These are phyloP conservation scores for Nemania serpens DNA, from an alignment of 2,329 filamentous ascomycete genomes.

Conservation along the genomic window DNA sequence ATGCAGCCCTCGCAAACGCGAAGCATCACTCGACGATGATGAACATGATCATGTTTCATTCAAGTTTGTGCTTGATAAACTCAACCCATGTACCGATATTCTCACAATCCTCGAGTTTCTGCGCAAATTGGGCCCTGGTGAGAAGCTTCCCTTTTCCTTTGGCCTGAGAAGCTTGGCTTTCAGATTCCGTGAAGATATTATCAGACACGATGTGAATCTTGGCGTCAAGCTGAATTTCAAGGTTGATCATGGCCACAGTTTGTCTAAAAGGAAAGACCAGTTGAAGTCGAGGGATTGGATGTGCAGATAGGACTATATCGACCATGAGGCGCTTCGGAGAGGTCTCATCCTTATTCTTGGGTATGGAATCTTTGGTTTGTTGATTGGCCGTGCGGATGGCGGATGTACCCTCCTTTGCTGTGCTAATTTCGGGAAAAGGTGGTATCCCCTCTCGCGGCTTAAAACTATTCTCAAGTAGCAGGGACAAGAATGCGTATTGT, in stretches of 20 bases:
- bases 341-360: constrained; percentile 3
- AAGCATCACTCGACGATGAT: not conserved
- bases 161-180: constrained; percentile 6
- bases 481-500: constrained; percentile 74
- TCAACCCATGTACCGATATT: constrained; percentile 40
- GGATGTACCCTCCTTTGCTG: constrained; percentile 23
- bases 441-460: constrained; percentile 41
- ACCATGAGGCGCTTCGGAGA: constrained; percentile 37
- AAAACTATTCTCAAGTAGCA: constrained; percentile 67
- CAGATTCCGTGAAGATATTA: constrained; percentile 50
- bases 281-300: constrained; percentile 54
- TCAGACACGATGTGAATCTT: constrained; percentile 62
- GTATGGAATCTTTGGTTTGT: constrained; percentile 33
- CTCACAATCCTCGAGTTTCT: constrained; percentile 36
- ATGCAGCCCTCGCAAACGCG: not conserved
- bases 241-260: constrained; percentile 56
- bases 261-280: constrained; percentile 59
- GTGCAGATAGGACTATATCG: constrained; percentile 58
- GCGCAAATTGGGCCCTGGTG: constrained; percentile 28
- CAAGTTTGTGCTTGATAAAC: constrained; percentile 35
- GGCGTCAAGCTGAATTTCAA: constrained; percentile 65
- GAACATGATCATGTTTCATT: constrained; percentile 21
- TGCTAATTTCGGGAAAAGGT: constrained; percentile 29
- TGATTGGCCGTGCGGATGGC: constrained; percentile 30
- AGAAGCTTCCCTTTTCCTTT: constrained; percentile 19